Evolutionary conservation across 164 flowering plant species (phyloP), one percentile per base, ranked within the genome.

Genomic region (Nymphaea thermarum): DNA sequence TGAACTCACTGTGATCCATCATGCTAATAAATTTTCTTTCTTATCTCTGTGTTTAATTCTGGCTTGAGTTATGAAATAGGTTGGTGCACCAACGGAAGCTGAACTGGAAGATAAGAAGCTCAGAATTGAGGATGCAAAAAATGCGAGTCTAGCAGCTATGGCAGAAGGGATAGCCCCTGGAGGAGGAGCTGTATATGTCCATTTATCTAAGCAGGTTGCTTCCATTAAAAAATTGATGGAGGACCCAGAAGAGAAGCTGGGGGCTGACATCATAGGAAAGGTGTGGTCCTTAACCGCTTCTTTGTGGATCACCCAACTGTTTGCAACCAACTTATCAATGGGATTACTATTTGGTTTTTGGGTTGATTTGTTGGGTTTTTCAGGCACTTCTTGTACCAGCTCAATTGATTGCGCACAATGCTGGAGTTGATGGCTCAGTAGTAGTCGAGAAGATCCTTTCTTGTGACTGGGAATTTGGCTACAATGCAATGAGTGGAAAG

Each of bases 381-480:
- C 87, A 91, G 98, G 97, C 99, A 74, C 91, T 92, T 57, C 78
- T 86, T 70, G 87, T 81, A 63, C 98, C 99, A 44, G 87, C 96
- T 61, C 80, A 77, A 65, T 62, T 77, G 60, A 92, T 95, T 60
- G 99, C 99, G 43, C 59, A 65, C 15, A 95, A 95, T 77, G 96
- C 98, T 4, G 99, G 99, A 42, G 87, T 81, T 36, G 98, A 95
- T 72, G 99, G 99, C 72, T 82, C 70, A 44, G 73, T 81, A 44
- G 87, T 90, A 0, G 86, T 92, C 60, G 89, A 87, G 66, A 89
- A 82, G 70, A 77, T 82, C 66, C 74, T 66, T 66, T 67, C 70
- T 7, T 71, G 71, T 65, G 91, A 86, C 42, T 90, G 92, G 92
- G 62, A 68, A 66, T 69, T 55, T 3, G 99, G 98, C 6, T 95